Percentiles rank a stretch among this genome's conserved stretches.
Evolutionary conservation across 176 grass and related monocot genomes (phyloP).

Genomic region (Carex cristatella): DNA sequence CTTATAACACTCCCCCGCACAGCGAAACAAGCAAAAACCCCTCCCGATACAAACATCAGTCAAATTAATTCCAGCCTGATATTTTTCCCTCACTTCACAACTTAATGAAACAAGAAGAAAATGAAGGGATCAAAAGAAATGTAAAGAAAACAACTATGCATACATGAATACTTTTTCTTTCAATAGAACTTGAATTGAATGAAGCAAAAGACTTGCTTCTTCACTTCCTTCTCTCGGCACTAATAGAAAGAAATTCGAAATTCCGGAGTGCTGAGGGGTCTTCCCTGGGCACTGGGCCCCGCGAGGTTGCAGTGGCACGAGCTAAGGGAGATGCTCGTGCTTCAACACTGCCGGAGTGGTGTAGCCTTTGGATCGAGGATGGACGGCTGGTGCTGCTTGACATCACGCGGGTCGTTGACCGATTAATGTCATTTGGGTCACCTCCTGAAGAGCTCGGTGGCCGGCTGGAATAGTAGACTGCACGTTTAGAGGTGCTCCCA

Average conservation of each 20-base stretch:
- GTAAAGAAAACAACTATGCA: slow-evolving; percentile 18
- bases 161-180: slow-evolving; percentile 20
- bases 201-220: slow-evolving; percentile 14
- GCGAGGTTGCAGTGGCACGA: slow-evolving; percentile 7
- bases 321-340: slow-evolving; percentile 39
- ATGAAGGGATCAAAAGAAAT: slow-evolving; percentile 13
- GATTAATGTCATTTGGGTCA: slow-evolving; percentile 36
- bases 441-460: slow-evolving; percentile 43
- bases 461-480: slow-evolving; percentile 28
- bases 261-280: slow-evolving; percentile 36
- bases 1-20: not conserved
- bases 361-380: slow-evolving; percentile 52
- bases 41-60: not conserved
- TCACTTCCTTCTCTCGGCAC: slow-evolving; percentile 61
- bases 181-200: not conserved
- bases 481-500: slow-evolving; percentile 55
- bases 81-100: slow-evolving; percentile 11
- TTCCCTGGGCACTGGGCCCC: slow-evolving; percentile 23
- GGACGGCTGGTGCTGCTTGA: slow-evolving; percentile 48
- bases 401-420: slow-evolving; percentile 24
- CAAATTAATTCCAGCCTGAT: slow-evolving; percentile 11
- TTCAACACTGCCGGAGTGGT: slow-evolving; percentile 47
- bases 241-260: slow-evolving; percentile 69
- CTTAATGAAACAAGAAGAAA: slow-evolving; percentile 7
- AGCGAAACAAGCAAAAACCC: not conserved